Evolutionary conservation across 257 asterid species (phyloP).

Genomic region (Gentiana macrophylla): DNA sequence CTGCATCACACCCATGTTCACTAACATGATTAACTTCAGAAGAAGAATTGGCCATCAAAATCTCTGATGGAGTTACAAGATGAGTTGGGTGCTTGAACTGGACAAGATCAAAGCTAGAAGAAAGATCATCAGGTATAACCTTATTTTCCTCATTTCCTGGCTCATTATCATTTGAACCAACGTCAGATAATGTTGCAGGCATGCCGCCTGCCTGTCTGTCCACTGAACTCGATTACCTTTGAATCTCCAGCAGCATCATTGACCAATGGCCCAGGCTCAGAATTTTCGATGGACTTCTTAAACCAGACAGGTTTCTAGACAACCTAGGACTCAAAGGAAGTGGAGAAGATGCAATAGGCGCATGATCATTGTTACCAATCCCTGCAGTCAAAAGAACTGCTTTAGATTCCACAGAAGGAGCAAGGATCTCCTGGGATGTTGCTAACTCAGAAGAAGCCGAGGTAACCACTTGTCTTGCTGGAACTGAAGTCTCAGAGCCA

Average conservation of each 20-base stretch:
- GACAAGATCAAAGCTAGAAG: slow-evolving; percentile 40
- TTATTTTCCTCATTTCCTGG: slow-evolving; percentile 40
- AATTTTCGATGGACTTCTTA: slow-evolving; percentile 49
- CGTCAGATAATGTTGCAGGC: slow-evolving; percentile 47
- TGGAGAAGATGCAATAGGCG: slow-evolving; percentile 48
- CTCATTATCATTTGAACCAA: slow-evolving; percentile 47
- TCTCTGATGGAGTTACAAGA: slow-evolving; percentile 91
- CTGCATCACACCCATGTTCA: slow-evolving; percentile 54
- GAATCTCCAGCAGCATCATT: slow-evolving; percentile 39
- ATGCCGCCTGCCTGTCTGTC: slow-evolving; percentile 55
- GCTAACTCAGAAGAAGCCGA: slow-evolving; percentile 35
- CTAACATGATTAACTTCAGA: slow-evolving; percentile 46
- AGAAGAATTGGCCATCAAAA: slow-evolving; percentile 74
- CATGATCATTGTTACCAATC: slow-evolving; percentile 29
- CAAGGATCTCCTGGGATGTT: slow-evolving; percentile 30
- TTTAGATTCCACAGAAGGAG: slow-evolving; percentile 42
- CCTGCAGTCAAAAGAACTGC: slow-evolving; percentile 25
- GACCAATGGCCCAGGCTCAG: slow-evolving; percentile 38
- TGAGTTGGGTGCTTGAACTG: slow-evolving; percentile 97
- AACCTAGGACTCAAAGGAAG: slow-evolving; percentile 73
- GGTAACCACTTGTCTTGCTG: slow-evolving; percentile 28
- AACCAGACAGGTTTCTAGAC: slow-evolving; percentile 57
- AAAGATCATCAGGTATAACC: slow-evolving; percentile 44
- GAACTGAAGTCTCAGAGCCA: slow-evolving; percentile 37
- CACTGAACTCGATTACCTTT: slow-evolving; percentile 52